Evolutionary conservation across 2,329 filamentous ascomycete species (phyloP), one percentile per base, ranked within the genome.

Genomic region (Boeremia lycopersici): DNA sequence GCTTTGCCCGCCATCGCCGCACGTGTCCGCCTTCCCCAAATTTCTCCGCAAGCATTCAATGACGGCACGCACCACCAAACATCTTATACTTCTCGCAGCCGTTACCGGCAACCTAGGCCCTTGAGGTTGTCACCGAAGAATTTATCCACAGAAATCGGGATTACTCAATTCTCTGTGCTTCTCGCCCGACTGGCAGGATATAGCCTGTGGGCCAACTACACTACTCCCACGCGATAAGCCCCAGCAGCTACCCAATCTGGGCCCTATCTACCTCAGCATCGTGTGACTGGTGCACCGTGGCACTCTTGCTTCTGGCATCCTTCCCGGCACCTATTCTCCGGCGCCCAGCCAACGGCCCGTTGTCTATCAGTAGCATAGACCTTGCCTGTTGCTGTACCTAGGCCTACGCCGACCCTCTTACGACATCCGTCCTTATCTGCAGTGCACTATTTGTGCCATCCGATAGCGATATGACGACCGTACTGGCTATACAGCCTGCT

Each of bases 401-500:
- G 48, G 49, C 62, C 58, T 56, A 56, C 48, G 52, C 53, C 57
- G 44, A 59, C 48, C 60, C 64, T 64, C 57, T 62, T 53, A 58
- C 56, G 40, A 61, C 49, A 57, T 47, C 44, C 44, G 53, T 38
- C 63, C 67, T 70, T 71, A 72, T 71, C 69, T 67, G 55, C 45
- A 57, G 52, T 58, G 55, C 62, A 59, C 52, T 59, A 49, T 51
- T 56, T 63, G 48, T 60, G 54, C 57, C 59, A 53, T 58, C 59
- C 46, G 55, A 61, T 59, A 67, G 61, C 70, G 63, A 72, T 67
- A 80, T 81, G 78, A 77, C 78, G 64, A 77, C 79, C 54, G 78
- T 75, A 61, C 76, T 81, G 64, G 76, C 78, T 62, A 77, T 79
- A 64, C 78, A 79, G 62, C 77, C 77, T 57, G 71, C 78, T 69